These are phyloP conservation scores for Cryptococcus sp. DNA, from an alignment of 1,284 basidiomycete species.

Conservation along the genomic window DNA sequence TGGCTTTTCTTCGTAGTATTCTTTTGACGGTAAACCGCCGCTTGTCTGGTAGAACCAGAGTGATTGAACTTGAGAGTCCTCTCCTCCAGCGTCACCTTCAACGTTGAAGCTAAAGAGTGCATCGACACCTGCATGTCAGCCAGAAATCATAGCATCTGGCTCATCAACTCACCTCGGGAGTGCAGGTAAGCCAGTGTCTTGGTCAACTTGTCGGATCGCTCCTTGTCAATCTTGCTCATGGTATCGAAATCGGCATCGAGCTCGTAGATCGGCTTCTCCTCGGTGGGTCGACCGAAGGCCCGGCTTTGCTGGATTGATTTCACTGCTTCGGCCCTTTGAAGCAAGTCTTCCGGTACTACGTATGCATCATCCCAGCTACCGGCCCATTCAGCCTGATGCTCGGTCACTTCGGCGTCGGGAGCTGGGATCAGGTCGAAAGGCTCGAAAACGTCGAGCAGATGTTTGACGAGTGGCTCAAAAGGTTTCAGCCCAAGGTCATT, in stretches of 20 bases:
- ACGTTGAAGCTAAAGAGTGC: slow-evolving; percentile 72
- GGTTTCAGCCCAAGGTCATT: slow-evolving; percentile 50
- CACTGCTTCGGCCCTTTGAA: slow-evolving; percentile 12
- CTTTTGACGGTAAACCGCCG: slow-evolving; percentile 86
- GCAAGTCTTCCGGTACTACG: slow-evolving; percentile 26
- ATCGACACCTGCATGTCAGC: slow-evolving; percentile 57
- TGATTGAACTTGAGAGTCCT: slow-evolving; percentile 81
- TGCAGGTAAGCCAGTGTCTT: slow-evolving; percentile 81
- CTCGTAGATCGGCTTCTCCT: neutral
- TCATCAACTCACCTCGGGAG: slow-evolving; percentile 59
- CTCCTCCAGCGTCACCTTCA: slow-evolving; percentile 77
- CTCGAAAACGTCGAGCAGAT: slow-evolving; percentile 43
- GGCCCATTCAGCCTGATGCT: slow-evolving; percentile 21
- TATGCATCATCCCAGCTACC: slow-evolving; percentile 35
- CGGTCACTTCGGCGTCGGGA: slow-evolving; percentile 13
- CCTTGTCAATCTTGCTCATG: slow-evolving; percentile 17
- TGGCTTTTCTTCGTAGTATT: slow-evolving; percentile 81
- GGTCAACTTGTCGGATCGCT: slow-evolving; percentile 52
- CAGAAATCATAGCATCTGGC: neutral
- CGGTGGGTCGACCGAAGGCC: slow-evolving; percentile 6
- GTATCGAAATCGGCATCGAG: neutral
- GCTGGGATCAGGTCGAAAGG: slow-evolving; percentile 33
- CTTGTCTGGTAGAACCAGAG: slow-evolving; percentile 80
- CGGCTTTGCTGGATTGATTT: slow-evolving; percentile 10
- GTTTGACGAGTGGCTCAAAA: slow-evolving; percentile 47